Evolutionary conservation across 768 basidiomycete species (phyloP), one percentile per base, ranked within the genome.

Genomic region (Tricholoma furcatifolium): DNA sequence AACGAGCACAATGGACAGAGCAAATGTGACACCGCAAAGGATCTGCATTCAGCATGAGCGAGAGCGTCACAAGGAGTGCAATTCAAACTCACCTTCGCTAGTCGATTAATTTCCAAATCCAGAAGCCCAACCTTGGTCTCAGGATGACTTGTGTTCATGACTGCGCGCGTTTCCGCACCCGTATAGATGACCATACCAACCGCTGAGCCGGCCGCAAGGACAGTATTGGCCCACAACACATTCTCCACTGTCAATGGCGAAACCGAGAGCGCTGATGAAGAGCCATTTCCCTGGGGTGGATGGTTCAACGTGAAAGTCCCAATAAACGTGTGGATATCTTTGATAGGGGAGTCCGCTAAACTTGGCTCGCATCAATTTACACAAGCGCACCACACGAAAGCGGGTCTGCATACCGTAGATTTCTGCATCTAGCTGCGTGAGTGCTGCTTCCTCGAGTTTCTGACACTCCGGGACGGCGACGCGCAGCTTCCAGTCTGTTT

Each of bases 81-180:
- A n/a, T 42, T 40, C n/a, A 9, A 6, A 83, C 85, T 70, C 81
- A 93, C 95, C 82, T 99, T 99, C 3, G 97, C 93, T 35, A 99
- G 80, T 43, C 84, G 83, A 65, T 98, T 98, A 58, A 99, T 95
- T 69, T 99, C 97, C 44, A 93, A 62, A 70, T 99, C 97, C 50
- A 98, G 67, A 43, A 95, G 65, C 3, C 97, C 97, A 42, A 91
- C 82, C 68, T 99, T 99, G 1, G 95, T 98, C 60, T 87, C 88
- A 0, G 97, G 95, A 70, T 96, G 93, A 60, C 91, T 94, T 4
- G 97, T 99, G 60, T 99, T 99, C 93, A 99, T 93, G 20, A 98
- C 96, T 1, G 97, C 97, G 50, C 97, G 78, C 6, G 96, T 98
- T 68, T 99, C 95, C 0, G 86, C 71, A 0, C 97, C 97, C 2